Evolutionary conservation across 208 protist genomes (phyloP), one percentile per base, ranked within the genome.

Genomic region (Novymonas esmeraldas): DNA sequence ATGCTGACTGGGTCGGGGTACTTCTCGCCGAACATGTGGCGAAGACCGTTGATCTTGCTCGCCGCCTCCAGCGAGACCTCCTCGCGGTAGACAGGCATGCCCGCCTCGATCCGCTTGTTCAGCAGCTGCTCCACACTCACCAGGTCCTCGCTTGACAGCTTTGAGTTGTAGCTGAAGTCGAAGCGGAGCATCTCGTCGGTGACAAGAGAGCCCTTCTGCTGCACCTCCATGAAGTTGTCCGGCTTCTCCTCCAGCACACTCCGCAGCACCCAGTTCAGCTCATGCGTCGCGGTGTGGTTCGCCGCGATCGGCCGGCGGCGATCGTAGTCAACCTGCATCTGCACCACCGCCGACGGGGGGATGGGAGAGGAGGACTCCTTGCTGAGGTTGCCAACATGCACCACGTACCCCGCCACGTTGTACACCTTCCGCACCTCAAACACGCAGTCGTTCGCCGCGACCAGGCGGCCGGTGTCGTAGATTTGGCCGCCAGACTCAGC

Each of bases 1-100:
- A 99, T 97, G 69, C 96, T 92, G 26, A 99, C 99, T 33, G 97
- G 97, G 69, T 99, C 98, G 13, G 98, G 98, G 85, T 99, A 99
- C 56, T 97, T 98, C 81, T 99, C 98, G 58, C 98, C 98, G 70
- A 99, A 99, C 72, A 99, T 98, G 60, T 85, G 82, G 42, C 91
- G 84, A 55, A 97, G 78, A 10, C 87, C 82, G 51, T 79, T 73
- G 76, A 98, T 97, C 49, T 74, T 70, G 71, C 64, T 74, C 0
- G 94, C 95, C 2, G 54, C 57, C 22, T 81, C 81, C 18, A 99
- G 82, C 7, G 92, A 71, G 14, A 98, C 93, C 57, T 96, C 86
- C 72, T 94, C 65, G 33, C 87, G 81, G 88, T 97, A 94, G 9
- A 99, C 96, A 22, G 45, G 49, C 11, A 95, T 55, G 33, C 78